Percentiles rank a stretch among this genome's conserved stretches.
Conservation (phyloP, 2,329 filamentous ascomycete genomes). For the Fusarium lyarnte region DNA sequence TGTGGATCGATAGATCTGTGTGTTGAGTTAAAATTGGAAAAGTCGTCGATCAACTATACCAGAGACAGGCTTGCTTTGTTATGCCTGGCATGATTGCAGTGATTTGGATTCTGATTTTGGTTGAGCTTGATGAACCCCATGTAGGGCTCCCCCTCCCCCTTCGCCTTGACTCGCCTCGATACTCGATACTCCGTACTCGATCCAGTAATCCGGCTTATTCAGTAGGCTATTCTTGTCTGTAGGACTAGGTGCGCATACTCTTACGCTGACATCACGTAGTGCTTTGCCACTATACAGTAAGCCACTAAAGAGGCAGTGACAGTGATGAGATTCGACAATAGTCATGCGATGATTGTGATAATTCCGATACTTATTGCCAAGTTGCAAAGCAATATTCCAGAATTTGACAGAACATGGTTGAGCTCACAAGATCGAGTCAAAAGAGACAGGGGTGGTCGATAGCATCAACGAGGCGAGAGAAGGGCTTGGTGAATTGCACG, state of each 20-base stretch:
- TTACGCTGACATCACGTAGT: neutral
- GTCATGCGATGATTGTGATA: neutral
- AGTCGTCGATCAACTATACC: constrained; percentile 16
- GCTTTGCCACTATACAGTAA: neutral
- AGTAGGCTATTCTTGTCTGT: neutral
- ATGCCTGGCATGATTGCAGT: neutral
- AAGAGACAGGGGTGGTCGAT: neutral
- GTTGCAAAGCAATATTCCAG: neutral
- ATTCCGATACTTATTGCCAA: constrained; percentile 8
- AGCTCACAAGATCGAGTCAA: neutral
- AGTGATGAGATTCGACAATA: neutral
- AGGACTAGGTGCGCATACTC: neutral
- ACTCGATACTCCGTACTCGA: neutral
- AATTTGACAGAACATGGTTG: constrained; percentile 9
- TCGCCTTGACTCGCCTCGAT: neutral
- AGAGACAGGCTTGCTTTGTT: constrained; percentile 12
- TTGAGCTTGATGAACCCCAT: constrained; percentile 3
- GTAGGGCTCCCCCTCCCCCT: neutral
- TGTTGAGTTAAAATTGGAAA: constrained; percentile 16
- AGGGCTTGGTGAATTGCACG: neutral
- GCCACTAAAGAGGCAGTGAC: neutral
- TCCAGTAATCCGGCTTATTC: neutral
- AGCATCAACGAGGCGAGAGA: constrained; percentile 12
- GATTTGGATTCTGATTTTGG: constrained; percentile 8
- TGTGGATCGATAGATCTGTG: constrained; percentile 19